Conservation (phyloP, 2,329 filamentous ascomycete genomes). For the Aspergillus candidus region DNA sequence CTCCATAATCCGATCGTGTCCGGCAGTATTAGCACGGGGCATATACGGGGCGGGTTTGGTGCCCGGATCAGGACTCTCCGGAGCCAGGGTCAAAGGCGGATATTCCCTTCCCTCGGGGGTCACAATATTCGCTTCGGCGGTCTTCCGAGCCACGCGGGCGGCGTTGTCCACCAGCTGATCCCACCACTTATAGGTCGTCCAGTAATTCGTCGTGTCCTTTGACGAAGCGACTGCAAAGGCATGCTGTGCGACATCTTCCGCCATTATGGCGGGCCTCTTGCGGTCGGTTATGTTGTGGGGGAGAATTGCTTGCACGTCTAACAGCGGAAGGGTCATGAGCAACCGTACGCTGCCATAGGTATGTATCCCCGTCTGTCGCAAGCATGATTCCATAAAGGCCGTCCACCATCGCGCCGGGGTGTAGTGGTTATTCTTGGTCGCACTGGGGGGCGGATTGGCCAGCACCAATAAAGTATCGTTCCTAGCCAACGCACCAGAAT, state of each 20-base stretch:
- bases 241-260: conserved; percentile 46
- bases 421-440: conserved; percentile 45
- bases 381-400: conserved; percentile 51
- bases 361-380: conserved; percentile 59
- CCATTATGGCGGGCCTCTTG: conserved; percentile 53
- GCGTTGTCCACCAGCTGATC: conserved; percentile 19
- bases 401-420: conserved; percentile 51
- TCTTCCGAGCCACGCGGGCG: conserved; percentile 24
- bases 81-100: conserved; percentile 19
- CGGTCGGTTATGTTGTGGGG: conserved; percentile 54
- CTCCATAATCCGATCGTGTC: conserved; percentile 25
- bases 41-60: conserved; percentile 19
- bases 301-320: conserved; percentile 55
- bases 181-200: conserved; percentile 20
- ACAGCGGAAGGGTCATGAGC: conserved; percentile 63
- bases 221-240: conserved; percentile 50
- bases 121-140: conserved; percentile 21
- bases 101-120: conserved; percentile 27
- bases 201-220: conserved; percentile 23
- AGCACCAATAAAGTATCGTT: conserved; percentile 72
- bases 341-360: conserved; percentile 72
- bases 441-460: conserved; percentile 57
- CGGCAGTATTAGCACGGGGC: conserved; percentile 33
- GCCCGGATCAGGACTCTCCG: conserved; percentile 13
- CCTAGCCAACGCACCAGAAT: conserved; percentile 41